Conservation (phyloP, 441 rosid genomes). For the Omphalea diandra region DNA sequence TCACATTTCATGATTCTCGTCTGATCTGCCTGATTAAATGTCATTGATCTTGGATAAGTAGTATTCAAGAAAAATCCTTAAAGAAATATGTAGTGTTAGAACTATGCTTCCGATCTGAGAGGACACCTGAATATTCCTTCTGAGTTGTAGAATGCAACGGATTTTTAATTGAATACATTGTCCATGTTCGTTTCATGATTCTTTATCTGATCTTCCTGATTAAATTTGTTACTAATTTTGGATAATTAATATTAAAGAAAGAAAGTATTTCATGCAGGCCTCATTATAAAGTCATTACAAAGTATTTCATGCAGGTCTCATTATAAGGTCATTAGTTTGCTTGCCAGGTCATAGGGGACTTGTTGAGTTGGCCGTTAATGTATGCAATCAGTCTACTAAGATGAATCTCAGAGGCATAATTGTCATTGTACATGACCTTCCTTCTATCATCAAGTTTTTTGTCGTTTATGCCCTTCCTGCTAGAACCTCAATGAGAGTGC, state of each 20-base stretch:
- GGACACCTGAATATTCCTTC: not conserved
- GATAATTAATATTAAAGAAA: no score
- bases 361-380: constrained; percentile 31
- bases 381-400: constrained; percentile 30
- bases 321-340: no score
- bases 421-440: constrained; percentile 27
- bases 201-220: not conserved
- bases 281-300: no score
- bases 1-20: no score
- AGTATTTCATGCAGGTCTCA: no score
- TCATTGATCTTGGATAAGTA: no score
- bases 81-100: no score
- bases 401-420: constrained; percentile 26
- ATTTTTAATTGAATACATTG: not conserved
- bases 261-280: no score
- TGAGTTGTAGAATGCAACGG: not conserved
- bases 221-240: not conserved
- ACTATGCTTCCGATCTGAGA: no score
- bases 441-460: constrained; percentile 20
- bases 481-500: constrained; percentile 22
- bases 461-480: constrained; percentile 22
- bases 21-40: no score
- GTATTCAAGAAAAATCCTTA: no score
- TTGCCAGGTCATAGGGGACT: constrained; percentile 12
- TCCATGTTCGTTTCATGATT: not conserved